Base-by-base conservation (phyloP, 2,329 filamentous ascomycete species). In the Trichophyton verrucosum region DNA sequence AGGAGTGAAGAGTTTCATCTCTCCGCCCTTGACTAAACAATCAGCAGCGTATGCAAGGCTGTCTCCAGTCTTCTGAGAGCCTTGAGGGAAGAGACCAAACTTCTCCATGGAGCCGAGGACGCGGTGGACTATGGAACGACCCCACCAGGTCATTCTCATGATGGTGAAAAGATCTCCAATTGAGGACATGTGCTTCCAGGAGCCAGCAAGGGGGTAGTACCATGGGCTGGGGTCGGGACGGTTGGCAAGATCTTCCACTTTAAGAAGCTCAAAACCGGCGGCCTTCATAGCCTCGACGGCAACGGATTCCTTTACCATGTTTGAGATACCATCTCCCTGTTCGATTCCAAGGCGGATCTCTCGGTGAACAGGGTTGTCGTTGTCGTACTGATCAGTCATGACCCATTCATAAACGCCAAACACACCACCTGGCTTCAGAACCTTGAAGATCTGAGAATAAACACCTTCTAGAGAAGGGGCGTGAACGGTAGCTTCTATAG, bases 371-470 rank as follows among this genome's bases (percentile, higher is more conserved):
- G 89, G 75, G 80, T 96, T 91, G 63, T 87, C 81, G 73, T 95
- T 92, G 78, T 97, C 88, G 76, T 96, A 99, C 24, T 86, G 79
- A 65, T 96, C 91, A 5, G 91, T 97, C 94, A 99, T 97, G 71
- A 97, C 81, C 94, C 94, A 97, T 77, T 99, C 94, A 77, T 97
- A 99, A 59, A 97, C 92, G 72, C 92, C 94, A 69, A 97, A 99
- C 58, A 90, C 81, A 74, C 94, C 92, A 63, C 94, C 94, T 20
- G 94, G 94, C 82, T 97, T 99, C 65, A 99, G 81, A 22, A 96
- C 91, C 56, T 89, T 88, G 83, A 87, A 91, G 70, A 97, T 97
- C 75, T 97, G 87, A 72, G 84, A 86, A 80, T 99, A 99, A 66
- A 96, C 91, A 62, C 89, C 91, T 70, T 91, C 88, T 6, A 97